These are phyloP conservation scores for Hypoxylon rubiginosum DNA, from an alignment of 2,329 filamentous ascomycete species.

Conservation along the genomic window DNA sequence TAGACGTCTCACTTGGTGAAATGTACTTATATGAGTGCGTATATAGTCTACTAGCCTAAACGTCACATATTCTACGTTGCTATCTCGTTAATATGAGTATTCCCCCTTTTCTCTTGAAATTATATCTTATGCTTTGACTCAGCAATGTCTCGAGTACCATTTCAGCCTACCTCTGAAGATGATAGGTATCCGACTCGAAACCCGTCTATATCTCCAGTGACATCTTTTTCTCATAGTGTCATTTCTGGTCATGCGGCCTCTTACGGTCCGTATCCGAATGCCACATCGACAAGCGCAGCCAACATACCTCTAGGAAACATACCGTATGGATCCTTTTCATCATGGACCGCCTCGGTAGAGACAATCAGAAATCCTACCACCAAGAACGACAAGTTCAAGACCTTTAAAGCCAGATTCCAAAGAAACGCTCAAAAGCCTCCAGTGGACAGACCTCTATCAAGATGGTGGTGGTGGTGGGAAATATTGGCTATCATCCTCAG, in stretches of 20 bases:
- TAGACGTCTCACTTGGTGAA: background rate
- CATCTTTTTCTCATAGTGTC: background rate
- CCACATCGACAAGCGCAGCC: background rate
- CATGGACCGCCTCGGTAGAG: background rate
- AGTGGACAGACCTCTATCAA: background rate
- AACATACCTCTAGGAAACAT: background rate
- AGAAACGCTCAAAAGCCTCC: background rate
- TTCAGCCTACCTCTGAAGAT: background rate
- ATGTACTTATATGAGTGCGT: no score
- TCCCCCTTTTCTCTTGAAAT: background rate
- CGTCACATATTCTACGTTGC: background rate
- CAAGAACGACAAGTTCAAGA: background rate
- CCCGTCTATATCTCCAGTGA: background rate
- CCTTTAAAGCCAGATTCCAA: background rate
- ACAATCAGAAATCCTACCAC: background rate
- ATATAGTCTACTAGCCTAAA: background rate
- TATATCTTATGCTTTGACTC: background rate
- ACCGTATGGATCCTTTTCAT: background rate
- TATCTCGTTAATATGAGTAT: background rate
- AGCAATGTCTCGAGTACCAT: background rate
- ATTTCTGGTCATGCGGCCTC: background rate
- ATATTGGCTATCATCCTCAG: constrained; percentile 36
- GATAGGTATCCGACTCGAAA: background rate
- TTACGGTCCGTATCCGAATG: background rate
- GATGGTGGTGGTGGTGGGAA: constrained; percentile 48